These are phyloP conservation scores for Cytospora schulzeri DNA, from an alignment of 2,329 filamentous ascomycete species.

Conservation along the genomic window DNA sequence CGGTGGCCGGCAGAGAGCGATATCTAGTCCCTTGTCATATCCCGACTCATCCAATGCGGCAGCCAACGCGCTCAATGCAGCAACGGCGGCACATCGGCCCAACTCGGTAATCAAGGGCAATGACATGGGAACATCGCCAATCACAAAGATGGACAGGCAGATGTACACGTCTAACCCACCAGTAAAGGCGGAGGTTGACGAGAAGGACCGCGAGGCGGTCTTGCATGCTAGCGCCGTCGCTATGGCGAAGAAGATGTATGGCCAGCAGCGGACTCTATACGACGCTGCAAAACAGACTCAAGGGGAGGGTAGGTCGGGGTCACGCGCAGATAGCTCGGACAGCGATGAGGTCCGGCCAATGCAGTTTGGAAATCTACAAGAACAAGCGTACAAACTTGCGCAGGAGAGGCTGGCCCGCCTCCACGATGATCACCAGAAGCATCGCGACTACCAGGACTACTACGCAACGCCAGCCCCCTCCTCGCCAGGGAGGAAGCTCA, in stretches of 20 bases:
- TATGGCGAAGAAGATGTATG: constrained; percentile 89
- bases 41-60: constrained; percentile 62
- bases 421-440: constrained; percentile 67
- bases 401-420: constrained; percentile 81
- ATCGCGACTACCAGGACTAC: constrained; percentile 71
- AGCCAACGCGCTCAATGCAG: constrained; percentile 72
- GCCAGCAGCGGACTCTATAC: constrained; percentile 63
- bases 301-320: constrained; percentile 33
- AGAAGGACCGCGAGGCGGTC: constrained; percentile 70
- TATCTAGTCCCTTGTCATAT: constrained; percentile 58
- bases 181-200: constrained; percentile 71
- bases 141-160: constrained; percentile 67
- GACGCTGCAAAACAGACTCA: constrained; percentile 51
- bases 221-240: constrained; percentile 81
- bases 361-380: constrained; percentile 69
- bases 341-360: constrained; percentile 49
- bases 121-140: constrained; percentile 67
- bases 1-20: constrained; percentile 59
- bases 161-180: constrained; percentile 80
- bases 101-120: constrained; percentile 49
- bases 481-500: constrained; percentile 46
- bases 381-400: constrained; percentile 83
- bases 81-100: constrained; percentile 65
- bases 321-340: constrained; percentile 30
- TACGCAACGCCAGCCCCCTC: constrained; percentile 55